phyloP scores from a whole-genome alignment of 2,329 filamentous ascomycete species.

The Drechslerella stenobrocha region DNA sequence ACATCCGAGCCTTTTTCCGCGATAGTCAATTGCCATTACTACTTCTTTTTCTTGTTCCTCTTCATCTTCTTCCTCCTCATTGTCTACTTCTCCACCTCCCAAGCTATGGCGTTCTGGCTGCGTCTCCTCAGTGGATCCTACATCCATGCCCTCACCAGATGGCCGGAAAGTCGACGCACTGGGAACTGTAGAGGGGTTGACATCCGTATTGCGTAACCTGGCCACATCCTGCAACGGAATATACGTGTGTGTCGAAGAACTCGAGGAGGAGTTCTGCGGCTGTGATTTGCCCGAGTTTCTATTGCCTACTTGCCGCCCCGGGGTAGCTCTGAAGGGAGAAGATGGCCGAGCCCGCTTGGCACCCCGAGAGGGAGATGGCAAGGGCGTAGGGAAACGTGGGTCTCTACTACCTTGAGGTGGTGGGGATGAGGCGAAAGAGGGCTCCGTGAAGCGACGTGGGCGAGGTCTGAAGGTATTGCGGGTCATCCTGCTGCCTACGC shows the following conservation, averaged over 20 bases:
- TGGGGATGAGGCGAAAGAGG: conserved; percentile 22
- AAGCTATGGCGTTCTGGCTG: no score
- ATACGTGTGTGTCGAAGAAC: conserved; percentile 1
- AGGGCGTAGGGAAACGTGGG: background rate
- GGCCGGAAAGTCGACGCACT: no score
- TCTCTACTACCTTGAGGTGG: background rate
- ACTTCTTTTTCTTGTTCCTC: conserved; percentile 51
- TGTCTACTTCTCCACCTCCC: no score
- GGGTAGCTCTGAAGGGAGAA: conserved; percentile 34
- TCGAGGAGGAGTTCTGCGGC: conserved; percentile 3
- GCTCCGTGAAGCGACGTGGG: background rate
- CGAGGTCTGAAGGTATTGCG: conserved; percentile 27
- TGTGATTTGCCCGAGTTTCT: background rate
- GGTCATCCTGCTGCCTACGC: conserved; percentile 17
- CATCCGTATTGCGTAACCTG: background rate
- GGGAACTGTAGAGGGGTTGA: background rate
- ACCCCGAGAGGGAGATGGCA: conserved; percentile 6
- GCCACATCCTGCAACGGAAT: background rate
- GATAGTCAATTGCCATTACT: conserved; percentile 52
- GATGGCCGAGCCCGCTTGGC: conserved; percentile 20
- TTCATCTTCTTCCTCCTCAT: conserved; percentile 64
- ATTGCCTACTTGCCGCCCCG: background rate
- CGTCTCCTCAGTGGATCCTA: background rate
- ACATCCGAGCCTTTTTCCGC: conserved; percentile 50
- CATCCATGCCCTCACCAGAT: no score